Evolutionary conservation across 192 early-diverging fungal species (phyloP).

Genomic region (Backusella circina): DNA sequence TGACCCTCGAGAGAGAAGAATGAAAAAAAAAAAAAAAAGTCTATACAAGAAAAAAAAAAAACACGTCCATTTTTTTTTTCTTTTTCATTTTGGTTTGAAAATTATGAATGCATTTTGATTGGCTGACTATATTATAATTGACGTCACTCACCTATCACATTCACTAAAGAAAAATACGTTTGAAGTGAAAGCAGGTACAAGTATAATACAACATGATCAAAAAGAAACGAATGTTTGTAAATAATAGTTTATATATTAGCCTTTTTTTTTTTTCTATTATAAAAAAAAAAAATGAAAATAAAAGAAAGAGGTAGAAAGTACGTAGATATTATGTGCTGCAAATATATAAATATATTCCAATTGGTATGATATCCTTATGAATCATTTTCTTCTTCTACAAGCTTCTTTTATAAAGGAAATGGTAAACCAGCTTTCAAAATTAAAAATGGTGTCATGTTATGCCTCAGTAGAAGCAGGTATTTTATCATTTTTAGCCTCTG

Average conservation of each 20-base stretch:
- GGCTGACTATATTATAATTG: not conserved
- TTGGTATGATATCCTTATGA: not conserved
- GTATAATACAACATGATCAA: too few species aligned
- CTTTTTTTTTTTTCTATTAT: not conserved
- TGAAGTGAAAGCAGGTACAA: too few species aligned
- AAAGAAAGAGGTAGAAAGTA: not conserved
- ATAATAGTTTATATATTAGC: not conserved
- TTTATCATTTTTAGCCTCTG: not conserved
- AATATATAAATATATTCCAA: not conserved
- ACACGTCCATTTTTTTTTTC: not conserved
- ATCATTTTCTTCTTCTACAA: not conserved
- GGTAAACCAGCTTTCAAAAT: not conserved
- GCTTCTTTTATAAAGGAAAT: not conserved
- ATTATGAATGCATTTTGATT: not conserved
- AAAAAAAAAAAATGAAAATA: not conserved
- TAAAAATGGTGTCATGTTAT: not conserved
- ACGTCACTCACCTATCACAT: not conserved
- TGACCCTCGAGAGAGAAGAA: not conserved
- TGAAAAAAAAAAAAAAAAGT: not conserved
- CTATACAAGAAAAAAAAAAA: not conserved
- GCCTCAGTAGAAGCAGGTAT: not conserved
- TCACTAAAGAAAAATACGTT: too few species aligned
- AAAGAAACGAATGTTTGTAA: not conserved
- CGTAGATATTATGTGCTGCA: not conserved
- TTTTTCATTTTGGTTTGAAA: not conserved